Evolutionary conservation across 2,329 filamentous ascomycete species (phyloP).

Genomic region (Talaromyces piceae): DNA sequence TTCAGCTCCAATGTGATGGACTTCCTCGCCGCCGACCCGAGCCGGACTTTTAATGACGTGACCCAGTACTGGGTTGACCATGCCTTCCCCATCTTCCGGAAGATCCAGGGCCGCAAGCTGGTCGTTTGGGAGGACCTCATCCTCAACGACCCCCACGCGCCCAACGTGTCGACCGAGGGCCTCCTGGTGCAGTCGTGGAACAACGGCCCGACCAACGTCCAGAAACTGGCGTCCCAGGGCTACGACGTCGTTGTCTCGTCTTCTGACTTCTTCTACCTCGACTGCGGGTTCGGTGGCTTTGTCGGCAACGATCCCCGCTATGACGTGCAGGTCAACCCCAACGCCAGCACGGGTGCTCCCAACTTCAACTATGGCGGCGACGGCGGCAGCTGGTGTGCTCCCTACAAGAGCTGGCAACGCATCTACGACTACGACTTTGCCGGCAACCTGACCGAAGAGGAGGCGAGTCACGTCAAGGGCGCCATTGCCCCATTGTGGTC

Average conservation of each 20-base stretch:
- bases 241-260: conserved; percentile 52
- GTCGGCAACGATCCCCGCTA: conserved; percentile 51
- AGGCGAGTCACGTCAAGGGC: conserved; percentile 46
- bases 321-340: conserved; percentile 47
- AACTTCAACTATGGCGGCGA: conserved; percentile 50
- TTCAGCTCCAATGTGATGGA: conserved; percentile 44
- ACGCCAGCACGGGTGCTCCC: conserved; percentile 26
- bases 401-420: conserved; percentile 55
- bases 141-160: conserved; percentile 38
- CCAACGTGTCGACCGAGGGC: conserved; percentile 43
- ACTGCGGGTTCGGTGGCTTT: conserved; percentile 50
- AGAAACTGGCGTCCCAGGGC: conserved; percentile 43
- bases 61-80: conserved; percentile 49
- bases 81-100: conserved; percentile 45
- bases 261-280: conserved; percentile 50
- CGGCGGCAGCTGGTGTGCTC: conserved; percentile 52
- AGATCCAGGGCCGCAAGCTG: conserved; percentile 38
- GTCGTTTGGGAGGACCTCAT: conserved; percentile 53
- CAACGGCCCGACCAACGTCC: conserved; percentile 45
- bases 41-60: conserved; percentile 45
- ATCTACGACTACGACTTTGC: conserved; percentile 55
- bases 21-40: conserved; percentile 46
- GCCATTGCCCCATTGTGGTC: conserved; percentile 47
- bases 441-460: conserved; percentile 37
- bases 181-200: conserved; percentile 50